Evolutionary conservation across 306 rosid genomes (phyloP), one percentile per base, ranked within the genome.

Genomic region (Corylus avellana): DNA sequence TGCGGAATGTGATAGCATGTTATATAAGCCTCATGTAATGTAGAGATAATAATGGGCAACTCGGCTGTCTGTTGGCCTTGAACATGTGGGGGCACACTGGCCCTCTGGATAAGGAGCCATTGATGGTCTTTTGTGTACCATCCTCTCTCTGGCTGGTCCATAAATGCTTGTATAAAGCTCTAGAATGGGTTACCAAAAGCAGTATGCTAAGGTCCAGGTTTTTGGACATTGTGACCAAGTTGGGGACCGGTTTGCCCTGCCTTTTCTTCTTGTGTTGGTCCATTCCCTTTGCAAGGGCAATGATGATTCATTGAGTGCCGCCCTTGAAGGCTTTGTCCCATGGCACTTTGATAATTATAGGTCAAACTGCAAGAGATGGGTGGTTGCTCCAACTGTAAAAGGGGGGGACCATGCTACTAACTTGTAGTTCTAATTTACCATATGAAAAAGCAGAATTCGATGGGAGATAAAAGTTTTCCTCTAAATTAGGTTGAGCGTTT

Each of bases 241-340:
- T 68, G 48, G 72, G 72, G 72, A 22, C 72, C 51, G 72, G 14
- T 68, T 68, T 18, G 51, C 29, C 16, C 8, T 68, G 27, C 50
- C 72, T 37, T 39, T 67, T 39, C 50, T 67, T 67, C 72, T 67
- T 67, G 66, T 59, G 72, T 68, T 18, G 53, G 51, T 18, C 49
- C 67, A 22, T 68, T 42, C 7, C 51, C 16, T 17, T 35, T 68
- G 72, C 50, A 48, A 18, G 29, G 72, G 51, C 49, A 67, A 68
- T 68, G 51, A 68, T 68, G 72, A 17, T 68, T 1, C 72, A 42
- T 39, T 29, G 25, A 18, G 51, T 67, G 14, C 29, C 72, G 49
- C 29, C 29, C 72, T 18, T 67, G 72, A 67, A 42, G 9, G 51
- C 50, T 35, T 25, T 67, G 72, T 67, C 22, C 72, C n/a, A 42